phyloP scores from a whole-genome alignment of 345 rosid species.

The Lepidium africanum region DNA sequence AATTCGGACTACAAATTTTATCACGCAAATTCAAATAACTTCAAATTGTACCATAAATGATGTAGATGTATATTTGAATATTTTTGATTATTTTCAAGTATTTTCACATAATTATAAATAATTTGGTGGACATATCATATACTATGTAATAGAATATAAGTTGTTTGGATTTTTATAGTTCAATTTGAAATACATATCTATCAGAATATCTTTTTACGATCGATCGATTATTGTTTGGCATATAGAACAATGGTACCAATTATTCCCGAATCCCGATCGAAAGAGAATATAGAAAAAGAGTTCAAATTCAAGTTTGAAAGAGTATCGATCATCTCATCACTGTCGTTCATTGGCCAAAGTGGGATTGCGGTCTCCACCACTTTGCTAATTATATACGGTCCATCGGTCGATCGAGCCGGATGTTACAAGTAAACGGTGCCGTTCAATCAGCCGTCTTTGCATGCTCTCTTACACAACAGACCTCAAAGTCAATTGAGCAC shows the following conservation, averaged over 20 bases:
- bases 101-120: neutral
- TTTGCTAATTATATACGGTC: neutral
- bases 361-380: constrained; percentile 33
- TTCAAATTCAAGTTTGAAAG: constrained; percentile 2
- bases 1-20: no score
- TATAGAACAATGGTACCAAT: constrained; percentile 6
- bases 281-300: constrained; percentile 15
- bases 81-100: no score
- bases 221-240: neutral
- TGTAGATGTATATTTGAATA: no score
- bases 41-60: no score
- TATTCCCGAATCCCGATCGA: constrained; percentile 11
- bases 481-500: neutral
- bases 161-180: neutral
- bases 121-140: neutral
- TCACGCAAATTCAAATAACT: no score
- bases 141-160: neutral
- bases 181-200: neutral
- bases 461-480: neutral
- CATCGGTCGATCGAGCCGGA: constrained; percentile 8
- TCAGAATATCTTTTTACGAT: constrained; percentile 5
- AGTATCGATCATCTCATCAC: constrained; percentile 8
- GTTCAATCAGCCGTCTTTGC: neutral
- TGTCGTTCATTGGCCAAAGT: constrained; percentile 14
- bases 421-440: neutral